Conservation (phyloP, 352 stramenopile genomes). For the Phytophthora ohioensis region DNA sequence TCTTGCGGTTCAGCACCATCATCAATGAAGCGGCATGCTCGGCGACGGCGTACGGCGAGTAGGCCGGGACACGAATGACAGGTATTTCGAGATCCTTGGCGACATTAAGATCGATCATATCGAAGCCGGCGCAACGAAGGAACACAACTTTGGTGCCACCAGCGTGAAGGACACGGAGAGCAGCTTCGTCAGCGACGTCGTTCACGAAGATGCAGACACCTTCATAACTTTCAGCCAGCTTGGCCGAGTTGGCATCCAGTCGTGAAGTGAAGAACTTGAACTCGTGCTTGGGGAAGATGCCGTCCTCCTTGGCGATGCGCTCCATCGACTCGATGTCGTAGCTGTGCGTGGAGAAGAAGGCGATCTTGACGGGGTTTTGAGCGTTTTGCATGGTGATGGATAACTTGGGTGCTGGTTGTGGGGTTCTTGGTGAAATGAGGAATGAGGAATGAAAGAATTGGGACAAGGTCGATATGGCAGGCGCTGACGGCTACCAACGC, state of each 20-base stretch:
- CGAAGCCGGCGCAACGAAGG: constrained; percentile 83
- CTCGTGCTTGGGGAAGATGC: constrained; percentile 55
- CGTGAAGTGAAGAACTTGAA: constrained; percentile 66
- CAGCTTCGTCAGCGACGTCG: constrained; percentile 70
- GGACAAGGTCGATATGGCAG: neutral
- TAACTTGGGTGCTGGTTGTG: neutral
- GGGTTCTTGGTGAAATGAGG: constrained; percentile 31
- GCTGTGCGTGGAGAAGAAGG: constrained; percentile 79
- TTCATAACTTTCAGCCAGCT: constrained; percentile 64
- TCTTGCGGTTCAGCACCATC: constrained; percentile 87
- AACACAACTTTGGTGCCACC: constrained; percentile 73
- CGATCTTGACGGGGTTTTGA: constrained; percentile 59
- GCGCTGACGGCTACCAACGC: neutral
- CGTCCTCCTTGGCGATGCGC: constrained; percentile 46
- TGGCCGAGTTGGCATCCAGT: constrained; percentile 58
- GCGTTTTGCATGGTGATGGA: constrained; percentile 31
- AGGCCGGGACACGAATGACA: constrained; percentile 73
- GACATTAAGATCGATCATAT: constrained; percentile 76
- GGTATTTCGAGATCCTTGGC: constrained; percentile 69
- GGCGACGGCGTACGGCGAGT: constrained; percentile 82
- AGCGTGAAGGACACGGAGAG: constrained; percentile 60
- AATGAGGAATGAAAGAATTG: constrained; percentile 30
- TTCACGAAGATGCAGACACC: constrained; percentile 89
- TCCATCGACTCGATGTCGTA: constrained; percentile 80
- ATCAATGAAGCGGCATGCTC: constrained; percentile 82